Base-by-base conservation (phyloP, 2,329 filamentous ascomycete genomes). In the Parafenestella ontariensis region DNA sequence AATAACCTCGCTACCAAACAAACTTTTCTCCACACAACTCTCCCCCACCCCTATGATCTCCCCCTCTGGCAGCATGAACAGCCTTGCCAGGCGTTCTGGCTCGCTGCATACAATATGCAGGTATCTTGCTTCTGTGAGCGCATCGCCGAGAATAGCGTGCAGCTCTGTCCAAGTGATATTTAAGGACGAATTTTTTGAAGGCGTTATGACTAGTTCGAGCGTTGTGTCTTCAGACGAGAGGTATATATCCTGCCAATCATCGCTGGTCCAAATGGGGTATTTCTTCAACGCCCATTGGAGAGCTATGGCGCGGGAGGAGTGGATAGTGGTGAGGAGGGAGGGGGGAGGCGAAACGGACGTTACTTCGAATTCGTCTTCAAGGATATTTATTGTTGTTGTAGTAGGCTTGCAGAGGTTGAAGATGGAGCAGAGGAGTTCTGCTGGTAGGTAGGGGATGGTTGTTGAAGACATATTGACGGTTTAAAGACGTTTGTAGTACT, bases 101-200 rank as follows among this genome's bases (percentile, higher is more conserved):
- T 49, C 10, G n/a, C 41, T 50, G 46, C 55, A 59, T 2, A 47
- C 43, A 9, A 61, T 57, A 10, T 56, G 55, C 5, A 61, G 40
- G 42, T 42, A 49, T 24, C 40, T 52, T 21, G 44, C 47, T 3
- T 29, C 50, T 13, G 41, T 50, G 6, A 64, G 54, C 10, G 46
- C 56, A n/a, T 57, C 56, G 33, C 51, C 42, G 5, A 64, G 42
- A 3, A 58, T 41, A 23, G 46, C 44, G 36, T 46, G 52, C 17
- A 64, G 41, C 24, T 64, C 58, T 37, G 55, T 54, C 58, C 58
- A 64, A 2, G 54, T 60, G 50, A 53, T 59, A 34, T 52, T 53
- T 13, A 55, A 40, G 29, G 49, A 42, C n/a, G 34, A 33, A 31
- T 44, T 44, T 17, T 40, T 52, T 3, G 49, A 52, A 9, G 51